Percentiles rank a stretch among this genome's conserved stretches.
phyloP scores from a whole-genome alignment of 2,329 filamentous ascomycete species.

The Phialemonium atrogriseum region DNA sequence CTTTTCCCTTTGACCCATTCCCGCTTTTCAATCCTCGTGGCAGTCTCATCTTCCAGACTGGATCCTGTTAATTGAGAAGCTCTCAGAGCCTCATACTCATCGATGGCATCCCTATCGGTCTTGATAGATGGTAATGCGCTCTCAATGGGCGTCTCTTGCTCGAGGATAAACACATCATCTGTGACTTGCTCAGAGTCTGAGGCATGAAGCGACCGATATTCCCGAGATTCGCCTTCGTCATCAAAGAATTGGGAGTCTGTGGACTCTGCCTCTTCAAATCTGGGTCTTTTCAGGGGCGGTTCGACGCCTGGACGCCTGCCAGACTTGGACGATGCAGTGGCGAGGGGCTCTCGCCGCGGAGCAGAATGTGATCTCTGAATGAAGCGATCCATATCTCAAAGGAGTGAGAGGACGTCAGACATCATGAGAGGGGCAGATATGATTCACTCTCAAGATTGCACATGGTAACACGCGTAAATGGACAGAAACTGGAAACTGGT shows the following conservation, averaged over 20 bases:
- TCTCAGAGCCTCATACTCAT: constrained; percentile 67
- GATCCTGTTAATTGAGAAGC: constrained; percentile 44
- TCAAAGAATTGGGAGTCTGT: not conserved
- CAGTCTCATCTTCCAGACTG: constrained; percentile 33
- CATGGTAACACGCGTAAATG: not conserved
- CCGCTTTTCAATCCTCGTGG: constrained; percentile 39
- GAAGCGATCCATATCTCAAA: constrained; percentile 19
- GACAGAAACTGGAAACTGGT: not conserved
- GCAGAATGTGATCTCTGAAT: constrained; percentile 11
- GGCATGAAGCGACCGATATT: too few relatives aligned
- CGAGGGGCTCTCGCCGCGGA: constrained; percentile 8
- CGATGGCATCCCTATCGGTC: constrained; percentile 63
- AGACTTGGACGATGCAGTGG: constrained; percentile 10
- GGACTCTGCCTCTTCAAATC: not conserved
- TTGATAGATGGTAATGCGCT: constrained; percentile 60
- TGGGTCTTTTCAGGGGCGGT: constrained; percentile 24
- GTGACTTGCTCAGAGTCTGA: too few relatives aligned
- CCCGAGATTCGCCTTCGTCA: not conserved
- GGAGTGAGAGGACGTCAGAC: not conserved
- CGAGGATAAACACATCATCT: constrained; percentile 3
- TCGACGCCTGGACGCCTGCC: constrained; percentile 10
- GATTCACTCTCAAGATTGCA: not conserved
- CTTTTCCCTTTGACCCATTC: constrained; percentile 69
- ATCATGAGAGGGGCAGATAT: not conserved
- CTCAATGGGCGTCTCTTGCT: constrained; percentile 55